Conservation (phyloP, 306 rosid species). For the Prosopis cineraria region DNA sequence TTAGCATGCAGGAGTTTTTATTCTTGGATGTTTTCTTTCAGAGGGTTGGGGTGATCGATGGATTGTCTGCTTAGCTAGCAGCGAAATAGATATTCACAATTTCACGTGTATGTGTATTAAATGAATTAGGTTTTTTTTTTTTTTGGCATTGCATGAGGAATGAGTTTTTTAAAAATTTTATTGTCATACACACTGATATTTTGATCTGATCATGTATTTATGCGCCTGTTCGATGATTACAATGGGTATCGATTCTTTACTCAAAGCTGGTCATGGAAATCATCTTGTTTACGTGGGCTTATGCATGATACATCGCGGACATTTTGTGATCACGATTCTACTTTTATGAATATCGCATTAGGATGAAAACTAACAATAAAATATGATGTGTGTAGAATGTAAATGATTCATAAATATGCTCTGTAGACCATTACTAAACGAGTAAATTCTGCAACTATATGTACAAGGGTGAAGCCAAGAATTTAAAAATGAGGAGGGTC, state of each 20-base stretch:
- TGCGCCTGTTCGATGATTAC: not conserved
- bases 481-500: too few relatives aligned
- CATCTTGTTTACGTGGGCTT: not conserved
- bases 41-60: slow-evolving; percentile 10
- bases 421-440: not conserved
- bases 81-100: slow-evolving; percentile 20
- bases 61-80: slow-evolving; percentile 17
- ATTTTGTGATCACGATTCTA: not conserved
- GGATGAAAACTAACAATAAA: not conserved
- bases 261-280: not conserved
- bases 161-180: not conserved
- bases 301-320: not conserved
- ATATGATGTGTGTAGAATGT: not conserved
- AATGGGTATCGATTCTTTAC: not conserved
- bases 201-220: slow-evolving; percentile 3
- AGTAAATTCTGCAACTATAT: not conserved
- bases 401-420: not conserved
- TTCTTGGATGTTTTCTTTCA: slow-evolving; percentile 8
- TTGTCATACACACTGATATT: not conserved
- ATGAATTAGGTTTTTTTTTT: not conserved
- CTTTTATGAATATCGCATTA: not conserved
- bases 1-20: slow-evolving; percentile 27
- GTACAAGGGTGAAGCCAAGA: too few relatives aligned
- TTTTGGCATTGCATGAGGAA: not conserved
- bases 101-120: slow-evolving; percentile 21